These are phyloP conservation scores for Debaryomyces sp. DNA, from an alignment of 1,139 yeast species.

Conservation along the genomic window DNA sequence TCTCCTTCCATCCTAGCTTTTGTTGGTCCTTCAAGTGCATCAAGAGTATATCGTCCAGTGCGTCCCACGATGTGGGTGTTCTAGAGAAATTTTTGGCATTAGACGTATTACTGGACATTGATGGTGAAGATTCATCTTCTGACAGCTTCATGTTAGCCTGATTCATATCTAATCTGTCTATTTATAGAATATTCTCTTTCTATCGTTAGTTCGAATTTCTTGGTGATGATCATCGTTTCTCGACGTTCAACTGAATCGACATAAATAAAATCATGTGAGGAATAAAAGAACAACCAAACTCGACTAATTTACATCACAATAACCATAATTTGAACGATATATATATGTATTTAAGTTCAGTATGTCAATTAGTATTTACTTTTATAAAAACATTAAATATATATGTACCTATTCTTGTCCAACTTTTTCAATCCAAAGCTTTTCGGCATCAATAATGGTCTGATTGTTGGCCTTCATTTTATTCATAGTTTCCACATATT, in stretches of 20 bases:
- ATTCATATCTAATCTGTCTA: slow-evolving; percentile 4
- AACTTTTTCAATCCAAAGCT: slow-evolving; percentile 63
- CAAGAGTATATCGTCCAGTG: slow-evolving; percentile 67
- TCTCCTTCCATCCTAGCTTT: slow-evolving; percentile 78
- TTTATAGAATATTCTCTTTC: background rate
- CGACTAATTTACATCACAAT: background rate
- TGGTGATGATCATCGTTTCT: slow-evolving; percentile 16
- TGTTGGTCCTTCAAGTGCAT: slow-evolving; percentile 73
- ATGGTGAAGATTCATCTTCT: slow-evolving; percentile 4
- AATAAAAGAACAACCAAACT: background rate
- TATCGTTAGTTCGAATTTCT: slow-evolving; percentile 1
- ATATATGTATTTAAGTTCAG: background rate
- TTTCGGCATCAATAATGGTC: slow-evolving; percentile 88
- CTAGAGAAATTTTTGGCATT: slow-evolving; percentile 29
- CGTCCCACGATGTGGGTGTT: slow-evolving; percentile 77
- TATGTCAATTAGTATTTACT: too few species aligned
- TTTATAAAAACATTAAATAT: background rate
- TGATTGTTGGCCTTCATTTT: slow-evolving; percentile 93
- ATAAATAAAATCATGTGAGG: slow-evolving; percentile 11
- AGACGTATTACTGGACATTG: background rate
- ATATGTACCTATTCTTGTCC: slow-evolving; percentile 20
- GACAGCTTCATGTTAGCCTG: slow-evolving; percentile 1
- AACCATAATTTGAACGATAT: background rate
- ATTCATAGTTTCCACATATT: slow-evolving; percentile 94
- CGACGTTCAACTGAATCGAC: slow-evolving; percentile 11